phyloP scores from a whole-genome alignment of 495 filamentous ascomycete species.

The Aspergillus carlsbadensis region DNA sequence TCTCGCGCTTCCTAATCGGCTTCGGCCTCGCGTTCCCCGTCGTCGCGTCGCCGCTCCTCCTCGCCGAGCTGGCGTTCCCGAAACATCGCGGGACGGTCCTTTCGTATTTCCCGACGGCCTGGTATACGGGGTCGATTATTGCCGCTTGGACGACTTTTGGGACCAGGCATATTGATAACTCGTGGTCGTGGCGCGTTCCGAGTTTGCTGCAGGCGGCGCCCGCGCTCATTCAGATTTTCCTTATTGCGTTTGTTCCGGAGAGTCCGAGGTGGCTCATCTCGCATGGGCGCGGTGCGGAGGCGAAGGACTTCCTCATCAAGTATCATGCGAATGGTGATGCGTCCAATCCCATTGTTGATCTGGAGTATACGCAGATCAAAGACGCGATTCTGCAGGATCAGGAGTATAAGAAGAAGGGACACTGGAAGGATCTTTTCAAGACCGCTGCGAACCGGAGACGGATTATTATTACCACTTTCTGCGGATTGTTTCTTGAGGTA shows the following conservation, averaged over 20 bases:
- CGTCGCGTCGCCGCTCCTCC: neutral
- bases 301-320: conserved; percentile 2
- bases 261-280: conserved; percentile 5
- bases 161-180: neutral
- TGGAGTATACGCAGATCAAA: conserved; percentile 4
- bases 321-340: conserved; percentile 4
- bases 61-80: neutral
- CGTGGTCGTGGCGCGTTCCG: conserved; percentile 5
- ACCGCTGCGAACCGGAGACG: neutral
- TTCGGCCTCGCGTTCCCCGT: conserved; percentile 2
- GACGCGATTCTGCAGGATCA: conserved; percentile 1
- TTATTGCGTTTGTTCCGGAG: conserved; percentile 4
- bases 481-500: conserved; percentile 5
- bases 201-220: conserved; percentile 3
- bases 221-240: conserved; percentile 1
- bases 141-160: conserved; percentile 5
- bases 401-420: neutral
- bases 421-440: neutral
- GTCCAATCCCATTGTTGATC: neutral
- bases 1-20: conserved; percentile 1
- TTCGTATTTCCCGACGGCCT: conserved; percentile 2
- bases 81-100: neutral
- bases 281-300: neutral
- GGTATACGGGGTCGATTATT: conserved; percentile 4
- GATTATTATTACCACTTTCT: conserved; percentile 4